These are phyloP conservation scores for Suhomyces atakaporum DNA, from an alignment of 1,139 yeast species.

Conservation along the genomic window DNA sequence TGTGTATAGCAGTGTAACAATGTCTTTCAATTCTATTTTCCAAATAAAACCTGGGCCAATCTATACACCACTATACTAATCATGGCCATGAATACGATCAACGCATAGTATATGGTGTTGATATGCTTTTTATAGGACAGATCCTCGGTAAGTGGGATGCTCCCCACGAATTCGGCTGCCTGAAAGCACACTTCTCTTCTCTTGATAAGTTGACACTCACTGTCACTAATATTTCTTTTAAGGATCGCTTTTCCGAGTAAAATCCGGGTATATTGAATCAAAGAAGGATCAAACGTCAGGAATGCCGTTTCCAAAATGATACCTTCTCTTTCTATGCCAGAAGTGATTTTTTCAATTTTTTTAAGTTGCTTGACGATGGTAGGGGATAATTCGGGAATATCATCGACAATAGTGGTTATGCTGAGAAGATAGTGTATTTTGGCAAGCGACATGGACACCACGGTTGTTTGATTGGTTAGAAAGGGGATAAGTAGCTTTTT, in stretches of 20 bases:
- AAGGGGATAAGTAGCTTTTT: slow-evolving; percentile 42
- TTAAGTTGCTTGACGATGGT: slow-evolving; percentile 31
- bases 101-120: slow-evolving; percentile 6
- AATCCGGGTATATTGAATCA: slow-evolving; percentile 40
- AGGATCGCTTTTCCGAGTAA: slow-evolving; percentile 47
- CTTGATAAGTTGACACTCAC: slow-evolving; percentile 37
- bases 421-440: slow-evolving; percentile 29
- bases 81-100: slow-evolving; percentile 12
- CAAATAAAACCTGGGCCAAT: slow-evolving; percentile 6
- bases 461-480: slow-evolving; percentile 33
- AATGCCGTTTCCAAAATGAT: slow-evolving; percentile 32
- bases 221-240: slow-evolving; percentile 33
- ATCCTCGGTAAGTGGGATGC: slow-evolving; percentile 32
- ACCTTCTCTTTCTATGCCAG: slow-evolving; percentile 40
- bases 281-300: slow-evolving; percentile 32
- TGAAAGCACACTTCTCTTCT: slow-evolving; percentile 44
- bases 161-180: slow-evolving; percentile 48
- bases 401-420: slow-evolving; percentile 34
- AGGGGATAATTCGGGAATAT: slow-evolving; percentile 25
- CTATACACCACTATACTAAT: slow-evolving; percentile 12
- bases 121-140: slow-evolving; percentile 9
- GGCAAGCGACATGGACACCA: slow-evolving; percentile 28
- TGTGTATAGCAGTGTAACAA: no score
- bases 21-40: no score
- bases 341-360: slow-evolving; percentile 41